These are phyloP conservation scores for Penicillium sp. DNA, from an alignment of 2,329 filamentous ascomycete species.

Conservation along the genomic window DNA sequence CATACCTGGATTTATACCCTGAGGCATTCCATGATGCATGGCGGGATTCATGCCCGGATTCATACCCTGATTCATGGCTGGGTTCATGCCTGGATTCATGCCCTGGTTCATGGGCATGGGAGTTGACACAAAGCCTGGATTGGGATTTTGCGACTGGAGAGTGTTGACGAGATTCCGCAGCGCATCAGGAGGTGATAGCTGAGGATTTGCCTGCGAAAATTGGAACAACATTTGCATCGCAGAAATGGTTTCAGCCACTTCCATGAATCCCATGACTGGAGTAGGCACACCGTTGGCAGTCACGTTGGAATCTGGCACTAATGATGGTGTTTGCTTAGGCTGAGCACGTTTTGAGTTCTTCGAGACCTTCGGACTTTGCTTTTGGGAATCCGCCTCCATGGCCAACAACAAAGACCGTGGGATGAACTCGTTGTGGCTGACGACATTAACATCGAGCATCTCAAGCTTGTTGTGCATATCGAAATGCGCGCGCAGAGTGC, in stretches of 20 bases:
- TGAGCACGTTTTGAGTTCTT: slow-evolving; percentile 56
- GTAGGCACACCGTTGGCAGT: slow-evolving; percentile 56
- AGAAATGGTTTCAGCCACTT: slow-evolving; percentile 66
- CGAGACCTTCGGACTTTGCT: slow-evolving; percentile 59
- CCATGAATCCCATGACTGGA: slow-evolving; percentile 60
- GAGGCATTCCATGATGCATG: neutral
- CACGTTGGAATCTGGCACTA: slow-evolving; percentile 48
- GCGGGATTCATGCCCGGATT: neutral
- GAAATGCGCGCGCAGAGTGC: slow-evolving; percentile 75
- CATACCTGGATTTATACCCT: slow-evolving; percentile 22
- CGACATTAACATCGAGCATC: slow-evolving; percentile 76
- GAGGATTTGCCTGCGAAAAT: slow-evolving; percentile 54
- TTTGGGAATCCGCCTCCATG: slow-evolving; percentile 54
- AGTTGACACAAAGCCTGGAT: slow-evolving; percentile 28
- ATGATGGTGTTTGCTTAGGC: slow-evolving; percentile 46
- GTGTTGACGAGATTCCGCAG: slow-evolving; percentile 53
- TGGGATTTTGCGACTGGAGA: slow-evolving; percentile 42
- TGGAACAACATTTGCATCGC: slow-evolving; percentile 63
- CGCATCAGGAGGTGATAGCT: slow-evolving; percentile 56
- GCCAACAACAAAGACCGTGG: slow-evolving; percentile 61
- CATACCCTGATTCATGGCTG: neutral
- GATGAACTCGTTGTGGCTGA: slow-evolving; percentile 78
- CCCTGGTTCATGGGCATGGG: slow-evolving; percentile 27
- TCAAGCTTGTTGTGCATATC: slow-evolving; percentile 78
- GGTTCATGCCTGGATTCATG: slow-evolving; percentile 2